A percentile compares a stretch with the other conserved stretches of the same genome.
Conservation (phyloP, 352 stramenopile genomes). For the Thraustochytrium sp. region DNA sequence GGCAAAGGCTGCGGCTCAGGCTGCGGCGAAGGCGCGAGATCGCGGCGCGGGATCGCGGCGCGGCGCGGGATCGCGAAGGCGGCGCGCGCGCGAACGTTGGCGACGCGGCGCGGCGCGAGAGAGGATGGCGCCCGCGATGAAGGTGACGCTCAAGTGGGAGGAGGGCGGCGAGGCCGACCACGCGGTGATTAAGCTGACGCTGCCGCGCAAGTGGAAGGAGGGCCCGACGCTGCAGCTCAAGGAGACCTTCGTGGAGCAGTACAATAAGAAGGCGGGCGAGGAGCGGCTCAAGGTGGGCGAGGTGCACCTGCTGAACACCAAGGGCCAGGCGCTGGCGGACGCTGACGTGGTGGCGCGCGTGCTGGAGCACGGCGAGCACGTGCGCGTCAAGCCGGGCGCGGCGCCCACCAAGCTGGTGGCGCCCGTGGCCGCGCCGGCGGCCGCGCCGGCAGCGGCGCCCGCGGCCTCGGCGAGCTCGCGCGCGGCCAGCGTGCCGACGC, state of each 20-base stretch:
- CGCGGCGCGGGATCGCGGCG: too few relatives aligned
- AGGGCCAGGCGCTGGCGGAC: conserved; percentile 7
- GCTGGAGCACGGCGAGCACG: conserved; percentile 33
- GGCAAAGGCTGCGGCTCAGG: too few relatives aligned
- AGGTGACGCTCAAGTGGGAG: conserved; percentile 41
- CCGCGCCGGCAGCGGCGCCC: background rate
- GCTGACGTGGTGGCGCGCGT: conserved; percentile 14
- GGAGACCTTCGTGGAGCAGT: conserved; percentile 43
- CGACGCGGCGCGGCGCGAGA: background rate
- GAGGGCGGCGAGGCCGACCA: conserved; percentile 26
- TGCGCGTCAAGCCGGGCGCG: conserved; percentile 31
- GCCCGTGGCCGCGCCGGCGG: background rate
- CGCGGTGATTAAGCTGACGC: conserved; percentile 32
- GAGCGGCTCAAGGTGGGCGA: background rate
- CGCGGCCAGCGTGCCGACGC: background rate
- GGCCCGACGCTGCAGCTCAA: conserved; percentile 33
- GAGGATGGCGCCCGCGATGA: conserved; percentile 40
- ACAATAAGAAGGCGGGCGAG: conserved; percentile 32
- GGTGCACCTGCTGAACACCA: conserved; percentile 30
- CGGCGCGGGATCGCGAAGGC: too few relatives aligned
- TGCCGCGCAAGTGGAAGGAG: conserved; percentile 41
- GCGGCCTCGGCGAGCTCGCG: background rate
- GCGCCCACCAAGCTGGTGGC: background rate
- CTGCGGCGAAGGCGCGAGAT: too few relatives aligned
- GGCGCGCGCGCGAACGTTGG: too few relatives aligned